Evolutionary conservation across 1,139 yeast species (phyloP).

Genomic region (Magnusiomyces suaveolens): DNA sequence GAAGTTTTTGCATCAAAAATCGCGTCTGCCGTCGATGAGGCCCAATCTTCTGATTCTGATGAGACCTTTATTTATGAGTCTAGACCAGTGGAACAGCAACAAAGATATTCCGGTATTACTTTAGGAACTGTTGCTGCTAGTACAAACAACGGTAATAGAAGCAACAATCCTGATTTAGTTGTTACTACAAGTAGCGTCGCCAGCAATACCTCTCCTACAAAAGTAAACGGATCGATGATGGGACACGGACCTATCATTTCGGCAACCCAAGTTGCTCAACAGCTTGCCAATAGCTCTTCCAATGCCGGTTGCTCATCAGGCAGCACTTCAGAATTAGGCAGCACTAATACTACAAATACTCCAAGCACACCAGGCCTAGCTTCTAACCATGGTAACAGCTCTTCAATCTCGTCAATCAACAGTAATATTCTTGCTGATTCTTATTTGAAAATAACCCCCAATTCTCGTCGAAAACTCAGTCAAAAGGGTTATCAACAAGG

Average conservation of each 20-base stretch:
- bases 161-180: no score
- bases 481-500: slow-evolving; percentile 13
- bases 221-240: no score
- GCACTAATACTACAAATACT: no score
- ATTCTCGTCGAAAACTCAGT: slow-evolving; percentile 8
- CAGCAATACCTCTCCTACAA: neutral
- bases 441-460: slow-evolving; percentile 11
- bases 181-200: no score
- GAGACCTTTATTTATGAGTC: slow-evolving; percentile 90
- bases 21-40: slow-evolving; percentile 90
- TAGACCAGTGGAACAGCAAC: slow-evolving; percentile 28
- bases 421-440: slow-evolving; percentile 7
- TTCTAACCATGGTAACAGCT: slow-evolving; percentile 2
- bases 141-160: neutral
- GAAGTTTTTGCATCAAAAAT: slow-evolving; percentile 90
- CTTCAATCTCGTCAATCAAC: slow-evolving; percentile 1
- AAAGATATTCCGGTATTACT: neutral
- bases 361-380: slow-evolving; percentile 11
- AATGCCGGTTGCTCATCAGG: neutral
- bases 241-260: no score
- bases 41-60: slow-evolving; percentile 75
- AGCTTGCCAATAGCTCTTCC: neutral
- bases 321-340: no score
- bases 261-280: no score
- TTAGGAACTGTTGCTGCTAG: neutral